phyloP scores from a whole-genome alignment of 108 stramenopile genomes.

The Cylindrotheca closterium region DNA sequence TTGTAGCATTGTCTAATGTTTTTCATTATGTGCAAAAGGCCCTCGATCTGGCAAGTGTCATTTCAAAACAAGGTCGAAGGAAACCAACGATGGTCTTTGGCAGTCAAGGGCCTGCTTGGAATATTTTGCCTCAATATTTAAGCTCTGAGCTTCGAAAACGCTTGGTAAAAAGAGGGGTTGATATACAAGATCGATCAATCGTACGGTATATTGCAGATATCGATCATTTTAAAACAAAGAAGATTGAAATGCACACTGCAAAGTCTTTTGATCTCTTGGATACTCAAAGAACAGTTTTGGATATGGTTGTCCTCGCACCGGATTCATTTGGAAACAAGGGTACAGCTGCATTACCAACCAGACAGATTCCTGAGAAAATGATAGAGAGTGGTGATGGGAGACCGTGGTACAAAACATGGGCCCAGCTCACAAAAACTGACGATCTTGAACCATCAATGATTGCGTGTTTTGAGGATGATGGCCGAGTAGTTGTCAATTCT shows the following conservation, averaged over 20 bases:
- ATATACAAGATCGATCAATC: constrained; percentile 70
- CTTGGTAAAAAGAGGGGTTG: constrained; percentile 53
- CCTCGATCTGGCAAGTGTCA: constrained; percentile 62
- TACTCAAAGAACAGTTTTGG: constrained; percentile 38
- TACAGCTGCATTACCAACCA: constrained; percentile 58
- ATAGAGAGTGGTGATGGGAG: constrained; percentile 37
- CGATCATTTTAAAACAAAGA: constrained; percentile 4
- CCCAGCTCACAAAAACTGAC: constrained; percentile 32
- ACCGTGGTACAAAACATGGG: constrained; percentile 64
- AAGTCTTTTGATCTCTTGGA: constrained; percentile 81
- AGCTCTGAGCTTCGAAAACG: constrained; percentile 68
- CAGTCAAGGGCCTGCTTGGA: constrained; percentile 48
- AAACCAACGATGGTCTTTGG: constrained; percentile 67
- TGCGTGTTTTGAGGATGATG: constrained; percentile 79
- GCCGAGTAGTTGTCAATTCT: constrained; percentile 58
- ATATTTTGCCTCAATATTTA: constrained; percentile 68
- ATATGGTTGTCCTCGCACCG: constrained; percentile 73
- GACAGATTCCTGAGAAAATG: constrained; percentile 31
- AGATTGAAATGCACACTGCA: constrained; percentile 70
- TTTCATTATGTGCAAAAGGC: constrained; percentile 26
- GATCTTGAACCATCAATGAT: constrained; percentile 51
- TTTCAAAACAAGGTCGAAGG: constrained; percentile 30
- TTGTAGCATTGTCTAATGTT: neutral
- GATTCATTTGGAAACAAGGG: constrained; percentile 65
- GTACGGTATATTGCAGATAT: constrained; percentile 64